phyloP scores from a whole-genome alignment of 2,329 filamentous ascomycete genomes.

The Colletotrichum tropicale region DNA sequence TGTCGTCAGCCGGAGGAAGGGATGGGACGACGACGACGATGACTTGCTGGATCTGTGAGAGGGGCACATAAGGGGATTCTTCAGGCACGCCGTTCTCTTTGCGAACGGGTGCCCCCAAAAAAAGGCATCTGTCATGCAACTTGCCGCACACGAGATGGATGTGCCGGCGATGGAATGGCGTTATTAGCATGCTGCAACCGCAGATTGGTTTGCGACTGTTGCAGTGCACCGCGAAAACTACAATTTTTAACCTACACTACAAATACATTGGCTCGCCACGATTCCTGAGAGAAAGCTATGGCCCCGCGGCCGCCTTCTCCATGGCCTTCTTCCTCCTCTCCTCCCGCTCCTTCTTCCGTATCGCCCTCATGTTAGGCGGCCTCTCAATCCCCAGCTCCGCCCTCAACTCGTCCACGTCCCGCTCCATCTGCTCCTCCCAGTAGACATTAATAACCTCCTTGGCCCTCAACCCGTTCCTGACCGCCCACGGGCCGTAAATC shows the following conservation, averaged over 20 bases:
- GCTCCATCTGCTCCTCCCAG: slow-evolving; percentile 94
- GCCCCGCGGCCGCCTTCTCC: slow-evolving; percentile 33
- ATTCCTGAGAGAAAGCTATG: not conserved
- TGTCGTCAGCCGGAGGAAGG: slow-evolving; percentile 83
- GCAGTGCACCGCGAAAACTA: not conserved
- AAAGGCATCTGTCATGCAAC: not conserved
- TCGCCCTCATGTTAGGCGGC: slow-evolving; percentile 83
- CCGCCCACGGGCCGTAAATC: slow-evolving; percentile 88
- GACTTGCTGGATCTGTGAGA: slow-evolving; percentile 68
- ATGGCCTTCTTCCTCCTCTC: slow-evolving; percentile 71
- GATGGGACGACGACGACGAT: slow-evolving; percentile 84
- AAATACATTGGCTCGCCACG: not conserved
- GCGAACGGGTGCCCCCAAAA: not conserved
- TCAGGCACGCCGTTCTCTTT: not conserved
- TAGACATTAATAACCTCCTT: slow-evolving; percentile 94
- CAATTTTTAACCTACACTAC: slow-evolving; percentile 6
- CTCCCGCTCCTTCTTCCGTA: slow-evolving; percentile 72
- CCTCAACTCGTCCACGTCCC: slow-evolving; percentile 79
- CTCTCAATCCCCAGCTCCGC: slow-evolving; percentile 80
- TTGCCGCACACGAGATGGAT: not conserved
- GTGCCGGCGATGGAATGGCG: slow-evolving; percentile 15
- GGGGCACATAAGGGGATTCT: not conserved
- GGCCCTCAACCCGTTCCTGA: slow-evolving; percentile 77
- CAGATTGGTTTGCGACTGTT: slow-evolving; percentile 2
- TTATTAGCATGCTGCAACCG: slow-evolving; percentile 10